Base-by-base conservation (phyloP, 2,329 filamentous ascomycete species). In the Phyllosticta citrichinensis region DNA sequence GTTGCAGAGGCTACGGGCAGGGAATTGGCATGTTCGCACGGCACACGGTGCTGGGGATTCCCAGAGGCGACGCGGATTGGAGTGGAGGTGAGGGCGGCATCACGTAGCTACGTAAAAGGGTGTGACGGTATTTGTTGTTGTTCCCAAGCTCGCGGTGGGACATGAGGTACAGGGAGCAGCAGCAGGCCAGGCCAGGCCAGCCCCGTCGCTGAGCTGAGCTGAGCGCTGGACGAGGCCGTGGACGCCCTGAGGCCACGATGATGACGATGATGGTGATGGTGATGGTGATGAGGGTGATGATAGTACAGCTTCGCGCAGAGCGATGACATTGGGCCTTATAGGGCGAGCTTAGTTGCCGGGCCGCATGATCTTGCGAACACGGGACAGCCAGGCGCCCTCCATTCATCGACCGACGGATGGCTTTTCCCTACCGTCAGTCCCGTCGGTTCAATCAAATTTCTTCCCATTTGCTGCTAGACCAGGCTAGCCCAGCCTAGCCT, bases 281-380 rank as follows among this genome's bases (percentile, higher is more conserved):
- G 10, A 40, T 40, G 35, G 14, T 40, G 14, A 40, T 2, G 11
- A 3, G 11, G 5, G 35, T 14, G 35, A 14, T 40, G 35, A 47
- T 35, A 12, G 53, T 22, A 3, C 22, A 22, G 22, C 22, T 22
- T 22, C 22, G n/a, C n/a, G n/a, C n/a, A n/a, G n/a, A n/a, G n/a
- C n/a, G n/a, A n/a, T n/a, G n/a, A 35, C 58, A 60, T 56, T 64
- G 58, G 63, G 58, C 62, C 63, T 57, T 63, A 63, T 61, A 64
- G 53, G 63, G 62, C 60, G 61, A 59, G 63, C 62, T 65, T 66
- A 65, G 65, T 30, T 64, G 63, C 65, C 63, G 60, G 66, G 63
- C 66, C 69, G 73, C 75, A 76, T 75, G 67, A 70, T 66, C 59
- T 68, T 66, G 64, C 67, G 66, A 70, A 71, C 72, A 75, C 73